A percentile compares a stretch with the other conserved stretches of the same genome.
phyloP scores from a whole-genome alignment of 2,329 filamentous ascomycete species.

The Penicillium freii region DNA sequence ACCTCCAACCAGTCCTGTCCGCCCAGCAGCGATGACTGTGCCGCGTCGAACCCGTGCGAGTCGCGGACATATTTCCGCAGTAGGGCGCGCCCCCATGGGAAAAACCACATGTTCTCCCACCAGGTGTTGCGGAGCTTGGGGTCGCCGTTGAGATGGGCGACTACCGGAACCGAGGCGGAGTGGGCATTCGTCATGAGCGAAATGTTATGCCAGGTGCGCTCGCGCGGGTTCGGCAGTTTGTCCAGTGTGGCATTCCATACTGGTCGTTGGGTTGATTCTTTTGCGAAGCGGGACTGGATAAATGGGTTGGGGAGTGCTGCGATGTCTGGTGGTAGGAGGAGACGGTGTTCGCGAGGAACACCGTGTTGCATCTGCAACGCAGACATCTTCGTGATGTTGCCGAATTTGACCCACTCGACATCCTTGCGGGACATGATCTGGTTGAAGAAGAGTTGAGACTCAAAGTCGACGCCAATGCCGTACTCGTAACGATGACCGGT shows the following conservation, averaged over 20 bases:
- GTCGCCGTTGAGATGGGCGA: slow-evolving; percentile 44
- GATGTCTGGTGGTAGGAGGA: slow-evolving; percentile 41
- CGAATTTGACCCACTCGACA: slow-evolving; percentile 43
- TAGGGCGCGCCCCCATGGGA: slow-evolving; percentile 48
- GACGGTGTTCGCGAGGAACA: slow-evolving; percentile 39
- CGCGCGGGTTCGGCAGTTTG: slow-evolving; percentile 39
- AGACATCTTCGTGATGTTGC: slow-evolving; percentile 38
- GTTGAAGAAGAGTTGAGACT: slow-evolving; percentile 51
- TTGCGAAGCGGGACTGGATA: slow-evolving; percentile 28
- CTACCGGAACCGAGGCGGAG: slow-evolving; percentile 47
- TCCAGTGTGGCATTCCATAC: slow-evolving; percentile 43
- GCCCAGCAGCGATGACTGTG: slow-evolving; percentile 46
- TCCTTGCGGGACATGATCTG: slow-evolving; percentile 41
- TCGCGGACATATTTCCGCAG: slow-evolving; percentile 50
- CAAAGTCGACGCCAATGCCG: slow-evolving; percentile 54
- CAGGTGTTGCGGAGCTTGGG: slow-evolving; percentile 31
- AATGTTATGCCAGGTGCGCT: slow-evolving; percentile 44
- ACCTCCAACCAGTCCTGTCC: slow-evolving; percentile 51
- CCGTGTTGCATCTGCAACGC: slow-evolving; percentile 36
- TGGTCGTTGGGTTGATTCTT: slow-evolving; percentile 30
- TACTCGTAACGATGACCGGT: slow-evolving; percentile 48
- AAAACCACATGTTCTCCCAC: slow-evolving; percentile 53
- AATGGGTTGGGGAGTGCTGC: slow-evolving; percentile 35
- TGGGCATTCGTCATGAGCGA: slow-evolving; percentile 50
- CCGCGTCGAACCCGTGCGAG: slow-evolving; percentile 43